Conservation (phyloP, 306 rosid species). For the Sphenostylis stenocarpa region DNA sequence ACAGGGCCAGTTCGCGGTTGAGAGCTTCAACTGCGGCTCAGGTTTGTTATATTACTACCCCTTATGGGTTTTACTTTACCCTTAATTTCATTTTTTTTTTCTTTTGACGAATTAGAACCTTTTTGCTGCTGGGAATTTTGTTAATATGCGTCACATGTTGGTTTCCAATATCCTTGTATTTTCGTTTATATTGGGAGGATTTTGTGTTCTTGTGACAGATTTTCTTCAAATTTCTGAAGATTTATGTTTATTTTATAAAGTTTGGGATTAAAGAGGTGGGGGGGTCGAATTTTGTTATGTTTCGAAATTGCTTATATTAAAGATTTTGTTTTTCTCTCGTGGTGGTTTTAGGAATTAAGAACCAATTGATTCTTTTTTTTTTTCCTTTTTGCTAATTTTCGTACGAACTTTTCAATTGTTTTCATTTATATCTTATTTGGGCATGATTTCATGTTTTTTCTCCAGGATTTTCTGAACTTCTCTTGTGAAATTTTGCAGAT, state of each 20-base stretch:
- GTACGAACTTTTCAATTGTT: no score
- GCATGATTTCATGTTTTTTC: not conserved
- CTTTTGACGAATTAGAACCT: not conserved
- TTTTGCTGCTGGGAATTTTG: not conserved
- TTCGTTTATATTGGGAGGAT: not conserved
- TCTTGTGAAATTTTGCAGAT: constrained; percentile 41
- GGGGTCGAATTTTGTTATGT: no score
- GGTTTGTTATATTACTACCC: constrained; percentile 38
- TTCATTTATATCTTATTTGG: no score
- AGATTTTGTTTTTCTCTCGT: no score
- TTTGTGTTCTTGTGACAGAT: not conserved
- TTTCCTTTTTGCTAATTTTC: no score
- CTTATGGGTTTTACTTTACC: not conserved
- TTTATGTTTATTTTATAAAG: not conserved
- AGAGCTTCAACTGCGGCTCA: constrained; percentile 44
- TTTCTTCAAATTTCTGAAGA: not conserved
- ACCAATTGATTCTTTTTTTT: no score
- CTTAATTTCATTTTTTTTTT: not conserved
- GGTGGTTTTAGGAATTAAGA: no score
- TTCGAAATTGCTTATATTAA: no score
- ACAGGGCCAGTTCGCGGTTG: constrained; percentile 20
- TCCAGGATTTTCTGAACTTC: not conserved
- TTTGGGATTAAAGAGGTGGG: no score
- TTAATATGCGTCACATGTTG: not conserved
- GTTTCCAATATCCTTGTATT: not conserved